phyloP scores from a whole-genome alignment of 164 flowering plant genomes.

The Akebia trifoliata region DNA sequence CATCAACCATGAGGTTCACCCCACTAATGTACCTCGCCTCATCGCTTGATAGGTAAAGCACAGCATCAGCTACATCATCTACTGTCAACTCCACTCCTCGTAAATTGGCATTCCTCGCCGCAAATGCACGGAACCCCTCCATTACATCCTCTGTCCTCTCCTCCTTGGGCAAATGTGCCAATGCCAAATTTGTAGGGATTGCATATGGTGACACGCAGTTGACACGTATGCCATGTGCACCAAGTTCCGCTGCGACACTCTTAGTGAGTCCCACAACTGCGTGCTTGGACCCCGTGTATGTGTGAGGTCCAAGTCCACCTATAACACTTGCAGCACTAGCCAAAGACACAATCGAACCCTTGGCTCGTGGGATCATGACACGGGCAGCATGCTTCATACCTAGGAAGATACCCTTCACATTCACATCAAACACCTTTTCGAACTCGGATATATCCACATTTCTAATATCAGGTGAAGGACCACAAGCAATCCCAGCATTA shows the following conservation, averaged over 20 bases:
- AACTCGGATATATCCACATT: constrained; percentile 42
- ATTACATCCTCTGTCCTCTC: constrained; percentile 54
- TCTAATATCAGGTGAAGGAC: constrained; percentile 53
- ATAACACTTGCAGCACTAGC: constrained; percentile 50
- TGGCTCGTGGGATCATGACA: constrained; percentile 63
- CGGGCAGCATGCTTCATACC: constrained; percentile 97
- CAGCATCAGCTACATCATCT: constrained; percentile 76
- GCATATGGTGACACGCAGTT: constrained; percentile 92
- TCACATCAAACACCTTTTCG: constrained; percentile 59
- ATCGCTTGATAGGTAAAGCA: constrained; percentile 69
- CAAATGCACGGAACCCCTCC: constrained; percentile 43
- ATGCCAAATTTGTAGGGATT: constrained; percentile 50
- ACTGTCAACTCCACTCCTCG: constrained; percentile 54
- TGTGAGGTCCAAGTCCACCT: constrained; percentile 76
- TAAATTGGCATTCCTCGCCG: constrained; percentile 44
- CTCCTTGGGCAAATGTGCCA: constrained; percentile 70
- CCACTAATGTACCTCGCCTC: constrained; percentile 84
- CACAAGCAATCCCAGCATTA: constrained; percentile 74
- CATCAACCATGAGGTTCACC: constrained; percentile 74
- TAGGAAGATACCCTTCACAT: constrained; percentile 69
- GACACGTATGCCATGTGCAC: constrained; percentile 69
- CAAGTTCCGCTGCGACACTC: constrained; percentile 84
- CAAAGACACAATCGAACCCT: constrained; percentile 60
- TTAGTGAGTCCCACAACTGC: constrained; percentile 74
- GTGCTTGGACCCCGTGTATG: constrained; percentile 77